Conservation (phyloP, 2,329 filamentous ascomycete species). For the Aureobasidium namibiae region DNA sequence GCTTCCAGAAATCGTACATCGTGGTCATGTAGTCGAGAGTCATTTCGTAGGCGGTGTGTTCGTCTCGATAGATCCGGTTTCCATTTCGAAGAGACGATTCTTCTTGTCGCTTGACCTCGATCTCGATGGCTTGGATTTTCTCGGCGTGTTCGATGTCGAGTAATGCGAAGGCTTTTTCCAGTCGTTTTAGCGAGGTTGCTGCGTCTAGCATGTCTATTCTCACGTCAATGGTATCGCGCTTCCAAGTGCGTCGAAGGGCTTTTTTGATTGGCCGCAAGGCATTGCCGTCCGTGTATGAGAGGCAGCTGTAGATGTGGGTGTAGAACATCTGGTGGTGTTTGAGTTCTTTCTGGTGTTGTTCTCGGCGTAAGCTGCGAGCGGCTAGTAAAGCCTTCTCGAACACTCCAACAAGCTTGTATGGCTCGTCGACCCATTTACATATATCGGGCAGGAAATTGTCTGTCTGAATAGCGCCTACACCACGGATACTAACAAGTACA, state of each 20-base stretch:
- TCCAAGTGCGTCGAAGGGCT: neutral
- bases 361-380: neutral
- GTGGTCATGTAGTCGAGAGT: neutral
- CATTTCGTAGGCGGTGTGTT: no score
- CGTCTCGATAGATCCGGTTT: no score
- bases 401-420: neutral
- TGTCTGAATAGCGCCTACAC: neutral
- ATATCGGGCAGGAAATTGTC: neutral
- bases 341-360: neutral
- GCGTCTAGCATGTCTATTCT: neutral
- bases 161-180: neutral
- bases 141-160: neutral
- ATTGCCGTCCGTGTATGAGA: neutral
- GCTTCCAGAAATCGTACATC: neutral
- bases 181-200: neutral
- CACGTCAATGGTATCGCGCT: neutral
- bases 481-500: neutral
- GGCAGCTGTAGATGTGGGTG: neutral
- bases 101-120: neutral
- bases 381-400: neutral
- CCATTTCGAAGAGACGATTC: neutral
- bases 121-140: neutral
- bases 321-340: neutral
- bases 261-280: neutral
- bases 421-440: neutral